Percentiles rank a stretch among this genome's conserved stretches.
These are phyloP conservation scores for Nosema muscidifuracis DNA, from an alignment of 371 early-diverging fungal species.

Conservation along the genomic window DNA sequence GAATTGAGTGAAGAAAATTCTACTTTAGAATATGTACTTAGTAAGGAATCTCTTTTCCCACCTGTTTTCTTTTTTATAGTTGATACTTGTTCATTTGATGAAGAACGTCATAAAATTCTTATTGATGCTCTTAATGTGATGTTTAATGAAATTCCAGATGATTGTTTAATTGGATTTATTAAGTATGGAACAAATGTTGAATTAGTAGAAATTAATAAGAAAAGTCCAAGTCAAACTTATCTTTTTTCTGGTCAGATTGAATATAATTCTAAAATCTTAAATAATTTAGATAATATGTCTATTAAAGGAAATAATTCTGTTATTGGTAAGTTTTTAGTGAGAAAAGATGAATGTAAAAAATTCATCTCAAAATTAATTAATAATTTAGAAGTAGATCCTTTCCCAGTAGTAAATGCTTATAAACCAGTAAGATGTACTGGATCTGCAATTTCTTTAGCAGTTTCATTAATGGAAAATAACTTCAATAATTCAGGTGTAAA, in stretches of 20 bases:
- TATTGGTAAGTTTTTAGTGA: slow-evolving; percentile 66
- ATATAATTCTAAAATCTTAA: slow-evolving; percentile 69
- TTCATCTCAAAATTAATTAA: slow-evolving; percentile 82
- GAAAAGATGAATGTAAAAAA: slow-evolving; percentile 73
- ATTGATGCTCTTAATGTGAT: slow-evolving; percentile 81
- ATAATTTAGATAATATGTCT: slow-evolving; percentile 14
- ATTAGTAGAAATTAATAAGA: slow-evolving; percentile 64
- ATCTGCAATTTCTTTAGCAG: slow-evolving; percentile 86
- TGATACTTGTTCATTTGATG: slow-evolving; percentile 79
- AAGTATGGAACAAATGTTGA: slow-evolving; percentile 93
- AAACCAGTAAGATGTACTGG: slow-evolving; percentile 93
- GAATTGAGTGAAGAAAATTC: slow-evolving; percentile 82
- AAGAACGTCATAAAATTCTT: slow-evolving; percentile 84
- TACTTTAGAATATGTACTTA: slow-evolving; percentile 88
- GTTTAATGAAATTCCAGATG: slow-evolving; percentile 77
- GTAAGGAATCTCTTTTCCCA: slow-evolving; percentile 70
- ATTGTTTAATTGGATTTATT: slow-evolving; percentile 86
- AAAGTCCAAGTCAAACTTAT: slow-evolving; percentile 82
- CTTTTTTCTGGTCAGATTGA: slow-evolving; percentile 94
- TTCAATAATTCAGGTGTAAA: slow-evolving; percentile 72
- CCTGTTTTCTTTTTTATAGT: slow-evolving; percentile 93
- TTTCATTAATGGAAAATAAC: slow-evolving; percentile 75
- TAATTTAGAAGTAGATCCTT: slow-evolving; percentile 90
- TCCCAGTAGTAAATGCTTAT: slow-evolving; percentile 84
- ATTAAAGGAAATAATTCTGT: background rate